phyloP scores from a whole-genome alignment of 179 eudicot genomes.

The Actinidia chinensis region DNA sequence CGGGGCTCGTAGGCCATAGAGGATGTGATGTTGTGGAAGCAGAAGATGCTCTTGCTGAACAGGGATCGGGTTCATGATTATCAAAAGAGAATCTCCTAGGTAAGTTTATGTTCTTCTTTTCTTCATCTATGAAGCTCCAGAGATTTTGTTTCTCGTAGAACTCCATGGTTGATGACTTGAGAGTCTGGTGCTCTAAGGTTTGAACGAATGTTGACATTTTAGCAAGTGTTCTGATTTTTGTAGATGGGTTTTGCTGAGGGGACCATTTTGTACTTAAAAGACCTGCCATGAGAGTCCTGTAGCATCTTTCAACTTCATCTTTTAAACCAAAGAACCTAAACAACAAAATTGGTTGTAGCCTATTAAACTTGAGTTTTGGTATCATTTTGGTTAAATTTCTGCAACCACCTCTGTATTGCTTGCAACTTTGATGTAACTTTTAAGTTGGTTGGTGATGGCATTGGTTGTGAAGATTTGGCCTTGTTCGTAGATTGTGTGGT shows the following conservation, averaged over 20 bases:
- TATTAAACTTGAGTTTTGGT: neutral
- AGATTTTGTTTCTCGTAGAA: conserved; percentile 12
- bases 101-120: conserved; percentile 26
- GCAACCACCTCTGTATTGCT: neutral
- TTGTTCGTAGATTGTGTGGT: neutral
- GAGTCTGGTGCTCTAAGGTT: neutral
- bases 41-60: conserved; percentile 32
- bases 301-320: neutral
- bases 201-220: conserved; percentile 12
- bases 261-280: neutral
- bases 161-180: conserved; percentile 25
- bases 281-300: neutral
- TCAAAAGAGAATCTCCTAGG: conserved; percentile 38
- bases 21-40: conserved; percentile 37
- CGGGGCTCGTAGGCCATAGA: conserved; percentile 22
- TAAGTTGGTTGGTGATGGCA: conserved; percentile 8
- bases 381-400: neutral
- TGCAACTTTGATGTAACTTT: neutral
- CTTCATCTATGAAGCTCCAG: conserved; percentile 36
- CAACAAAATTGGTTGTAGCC: neutral
- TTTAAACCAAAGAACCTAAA: neutral
- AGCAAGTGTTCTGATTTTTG: neutral
- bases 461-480: neutral
- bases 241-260: neutral
- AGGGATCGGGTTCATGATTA: conserved; percentile 22